Evolutionary conservation across 805 yeast species (phyloP).

Genomic region (Candida michaelii): DNA sequence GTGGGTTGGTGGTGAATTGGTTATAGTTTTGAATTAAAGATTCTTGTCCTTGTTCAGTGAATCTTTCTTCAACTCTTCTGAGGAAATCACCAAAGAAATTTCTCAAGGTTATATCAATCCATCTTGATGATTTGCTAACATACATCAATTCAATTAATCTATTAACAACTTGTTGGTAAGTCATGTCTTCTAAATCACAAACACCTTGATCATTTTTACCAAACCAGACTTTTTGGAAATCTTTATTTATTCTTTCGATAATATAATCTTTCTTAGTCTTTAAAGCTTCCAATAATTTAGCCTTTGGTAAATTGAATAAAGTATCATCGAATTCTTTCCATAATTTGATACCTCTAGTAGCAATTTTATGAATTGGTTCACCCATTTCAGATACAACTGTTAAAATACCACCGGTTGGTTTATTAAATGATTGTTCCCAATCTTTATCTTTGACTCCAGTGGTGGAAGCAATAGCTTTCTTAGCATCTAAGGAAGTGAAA

Average conservation of each 20-base stretch:
- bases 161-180: constrained; percentile 85
- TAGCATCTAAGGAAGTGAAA: constrained; percentile 89
- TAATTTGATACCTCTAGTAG: constrained; percentile 94
- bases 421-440: constrained; percentile 95
- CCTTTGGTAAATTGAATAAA: constrained; percentile 86
- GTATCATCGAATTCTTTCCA: constrained; percentile 98
- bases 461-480: constrained; percentile 85
- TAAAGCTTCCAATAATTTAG: constrained; percentile 78
- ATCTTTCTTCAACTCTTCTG: constrained; percentile 97
- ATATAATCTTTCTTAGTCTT: constrained; percentile 83
- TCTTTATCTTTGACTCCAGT: constrained; percentile 83
- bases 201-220: constrained; percentile 76
- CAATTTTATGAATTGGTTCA: constrained; percentile 98
- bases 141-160: constrained; percentile 88
- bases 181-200: constrained; percentile 93
- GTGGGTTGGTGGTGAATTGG: constrained; percentile 65
- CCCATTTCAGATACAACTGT: constrained; percentile 99
- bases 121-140: constrained; percentile 71
- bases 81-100: constrained; percentile 83
- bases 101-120: constrained; percentile 88
- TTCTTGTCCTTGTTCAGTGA: constrained; percentile 44
- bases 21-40: constrained; percentile 75
- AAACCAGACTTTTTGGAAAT: constrained; percentile 98
- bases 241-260: constrained; percentile 82
- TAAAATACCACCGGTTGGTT: constrained; percentile 94